Base-by-base conservation (phyloP, 805 yeast genomes). In the Trichomonascus vanleenenianus region DNA sequence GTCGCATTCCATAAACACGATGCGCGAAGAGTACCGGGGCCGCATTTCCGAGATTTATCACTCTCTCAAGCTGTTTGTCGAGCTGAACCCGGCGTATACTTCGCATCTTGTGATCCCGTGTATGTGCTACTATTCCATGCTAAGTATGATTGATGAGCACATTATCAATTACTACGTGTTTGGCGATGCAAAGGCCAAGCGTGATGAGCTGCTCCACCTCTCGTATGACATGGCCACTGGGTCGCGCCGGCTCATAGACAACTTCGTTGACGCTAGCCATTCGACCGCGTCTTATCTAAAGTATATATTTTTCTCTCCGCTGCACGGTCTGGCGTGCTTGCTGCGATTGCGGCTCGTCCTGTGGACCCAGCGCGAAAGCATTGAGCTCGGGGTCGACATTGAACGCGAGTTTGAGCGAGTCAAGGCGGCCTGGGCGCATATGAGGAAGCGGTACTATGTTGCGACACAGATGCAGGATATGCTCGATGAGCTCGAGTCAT, bases 401-500 rank as follows among this genome's bases (percentile, higher is more conserved):
- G 58, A 56, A 40, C 54, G 57, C 22, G 40, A 50, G 15, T 48
- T 55, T 31, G 51, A 44, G 12, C 42, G 55, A 2, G 54, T 61
- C 9, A 25, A 41, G 12, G 48, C 48, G 32, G 57, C 56, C 19
- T 64, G 68, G 58, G 53, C 52, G 27, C 56, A 52, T n/a, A 43
- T 59, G 22, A 41, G 52, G 31, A 51, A 39, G 64, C 67, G 42
- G 61, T 71, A 43, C 56, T 58, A 44, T 71, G 67, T 56, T 53
- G 73, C 34, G 11, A 67, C 45, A 68, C 75, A 59, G 76, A 79
- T 65, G 80, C 81, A 58, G 25, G 39, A n/a, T 7, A 33, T 42
- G 33, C 18, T 42, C 14, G 33, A 33, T 19, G 39, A 22, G 31
- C 31, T 42, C 10, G 44, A 33, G 11, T 20, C 16, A 30, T 42